Conservation (phyloP, 2,329 filamentous ascomycete species). For the Ophiostoma montium region DNA sequence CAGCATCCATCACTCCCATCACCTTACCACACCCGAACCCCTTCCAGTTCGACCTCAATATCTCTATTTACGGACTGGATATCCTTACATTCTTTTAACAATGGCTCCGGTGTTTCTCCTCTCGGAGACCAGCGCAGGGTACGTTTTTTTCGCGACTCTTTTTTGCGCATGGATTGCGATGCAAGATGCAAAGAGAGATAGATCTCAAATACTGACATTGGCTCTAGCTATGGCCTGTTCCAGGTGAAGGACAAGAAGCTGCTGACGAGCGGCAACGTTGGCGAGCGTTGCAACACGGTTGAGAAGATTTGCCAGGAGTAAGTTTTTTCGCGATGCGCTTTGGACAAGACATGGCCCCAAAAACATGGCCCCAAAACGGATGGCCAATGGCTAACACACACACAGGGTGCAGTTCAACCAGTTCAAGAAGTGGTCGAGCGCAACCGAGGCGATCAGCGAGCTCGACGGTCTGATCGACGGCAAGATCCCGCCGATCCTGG, state of each 20-base stretch:
- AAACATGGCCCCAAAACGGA: no score
- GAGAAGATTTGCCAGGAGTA: conserved; percentile 80
- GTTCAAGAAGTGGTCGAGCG: conserved; percentile 95
- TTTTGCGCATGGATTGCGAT: no score
- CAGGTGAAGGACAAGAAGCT: conserved; percentile 99
- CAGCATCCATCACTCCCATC: conserved; percentile 2
- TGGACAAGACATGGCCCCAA: not conserved
- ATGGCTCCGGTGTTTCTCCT: conserved; percentile 82
- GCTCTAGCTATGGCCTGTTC: conserved; percentile 78
- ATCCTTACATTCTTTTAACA: conserved; percentile 19
- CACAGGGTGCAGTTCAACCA: conserved; percentile 86
- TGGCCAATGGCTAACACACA: no score
- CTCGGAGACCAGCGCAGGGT: conserved; percentile 78
- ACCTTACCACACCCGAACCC: not conserved
- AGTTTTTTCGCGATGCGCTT: conserved; percentile 24
- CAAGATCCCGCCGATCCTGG: conserved; percentile 82
- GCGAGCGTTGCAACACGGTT: conserved; percentile 55
- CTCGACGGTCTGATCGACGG: conserved; percentile 78
- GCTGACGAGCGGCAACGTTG: conserved; percentile 71
- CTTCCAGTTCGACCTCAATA: conserved; percentile 7
- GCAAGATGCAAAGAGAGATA: no score
- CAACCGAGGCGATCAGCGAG: conserved; percentile 79
- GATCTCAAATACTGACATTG: conserved; percentile 18
- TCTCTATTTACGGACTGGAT: not conserved
- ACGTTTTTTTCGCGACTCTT: conserved; percentile 22